Evolutionary conservation across 345 rosid genomes (phyloP), one percentile per base, ranked within the genome.

Genomic region (Viola odorata): DNA sequence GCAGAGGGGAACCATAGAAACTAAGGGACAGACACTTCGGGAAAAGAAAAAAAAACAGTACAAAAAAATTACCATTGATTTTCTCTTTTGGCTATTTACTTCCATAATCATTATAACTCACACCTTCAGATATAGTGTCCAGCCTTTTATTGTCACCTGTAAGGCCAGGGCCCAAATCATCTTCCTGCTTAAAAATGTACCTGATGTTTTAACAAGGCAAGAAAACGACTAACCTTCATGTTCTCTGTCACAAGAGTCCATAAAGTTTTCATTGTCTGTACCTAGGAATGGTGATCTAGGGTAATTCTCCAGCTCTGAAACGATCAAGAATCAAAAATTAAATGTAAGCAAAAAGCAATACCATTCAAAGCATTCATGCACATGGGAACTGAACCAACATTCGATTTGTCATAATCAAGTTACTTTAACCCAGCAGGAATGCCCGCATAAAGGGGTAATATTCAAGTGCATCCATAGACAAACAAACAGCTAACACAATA

Each of bases 71-170:
- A 69, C 82, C 67, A 50, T 15, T 23, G 47, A 64, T n/a, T n/a
- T 11, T 47, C 55, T 54, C 32, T 15, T 38, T 7, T 41, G 62
- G 62, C 72, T 84, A 89, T 71, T 84, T 86, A 74, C 86, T 87
- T 64, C 88, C 85, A 63, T 84, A 78, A 50, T 80, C 84, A 37
- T 89, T 94, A 68, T 81, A 87, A 80, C 85, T 87, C 78, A 89
- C 72, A 68, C 96, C 86, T 84, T 92, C 98, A 39, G 92, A 84
- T 76, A 92, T 87, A 50, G 91, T 78, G 61, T 87, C 96, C 81
- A 89, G 72, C 80, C 91, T 84, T 73, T 72, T 87, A 70, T 75
- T 81, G 57, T 85, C 95, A 60, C 83, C 95, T 89, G 66, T 57
- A 78, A 72, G 57, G 60, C 69, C 72, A 72, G 32, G 68, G 38